phyloP scores from a whole-genome alignment of 768 basidiomycete genomes.

The Leccinum rimulosum region DNA sequence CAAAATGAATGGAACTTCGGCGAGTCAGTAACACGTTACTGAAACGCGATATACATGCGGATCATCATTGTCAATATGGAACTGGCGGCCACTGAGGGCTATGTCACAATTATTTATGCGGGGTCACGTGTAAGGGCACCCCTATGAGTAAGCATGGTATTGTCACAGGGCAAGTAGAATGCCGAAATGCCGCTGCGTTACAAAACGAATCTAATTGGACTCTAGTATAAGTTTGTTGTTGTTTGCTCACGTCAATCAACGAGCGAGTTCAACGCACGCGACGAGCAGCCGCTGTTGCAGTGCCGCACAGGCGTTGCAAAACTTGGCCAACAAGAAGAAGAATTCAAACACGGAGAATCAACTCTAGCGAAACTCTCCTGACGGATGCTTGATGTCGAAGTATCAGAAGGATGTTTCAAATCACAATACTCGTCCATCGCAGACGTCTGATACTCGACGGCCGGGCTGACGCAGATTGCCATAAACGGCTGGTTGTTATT shows the following conservation, averaged over 20 bases:
- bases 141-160: background rate
- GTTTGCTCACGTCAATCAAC: background rate
- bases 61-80: background rate
- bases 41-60: background rate
- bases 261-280: background rate
- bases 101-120: background rate
- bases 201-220: background rate
- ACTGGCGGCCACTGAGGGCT: background rate
- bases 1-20: slow-evolving; percentile 3
- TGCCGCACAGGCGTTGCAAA: background rate
- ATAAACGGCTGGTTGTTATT: background rate
- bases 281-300: background rate
- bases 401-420: background rate
- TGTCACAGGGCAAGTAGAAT: background rate
- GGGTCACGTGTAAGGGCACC: background rate
- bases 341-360: background rate
- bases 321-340: background rate
- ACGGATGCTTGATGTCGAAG: background rate
- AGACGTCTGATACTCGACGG: background rate
- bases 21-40: background rate
- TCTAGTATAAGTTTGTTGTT: background rate
- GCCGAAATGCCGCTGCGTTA: slow-evolving; percentile 4
- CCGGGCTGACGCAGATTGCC: background rate
- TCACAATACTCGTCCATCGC: slow-evolving; percentile 15
- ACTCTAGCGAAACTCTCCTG: background rate